phyloP scores from a whole-genome alignment of 1,284 basidiomycete genomes.

The Cryptococcus wingfieldii region DNA sequence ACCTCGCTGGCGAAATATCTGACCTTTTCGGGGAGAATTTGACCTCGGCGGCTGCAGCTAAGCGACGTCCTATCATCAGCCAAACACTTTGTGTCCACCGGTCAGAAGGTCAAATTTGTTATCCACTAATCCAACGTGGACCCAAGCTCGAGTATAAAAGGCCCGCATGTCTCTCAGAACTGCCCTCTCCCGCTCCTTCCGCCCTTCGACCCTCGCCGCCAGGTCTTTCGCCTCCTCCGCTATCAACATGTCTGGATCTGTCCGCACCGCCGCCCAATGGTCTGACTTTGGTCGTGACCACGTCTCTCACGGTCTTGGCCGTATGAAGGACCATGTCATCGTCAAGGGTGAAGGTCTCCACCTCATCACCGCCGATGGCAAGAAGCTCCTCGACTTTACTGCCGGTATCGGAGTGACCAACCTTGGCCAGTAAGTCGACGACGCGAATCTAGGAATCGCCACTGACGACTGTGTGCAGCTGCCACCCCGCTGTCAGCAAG shows the following conservation, averaged over 20 bases:
- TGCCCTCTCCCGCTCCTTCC: not conserved
- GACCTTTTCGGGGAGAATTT: conserved; percentile 1
- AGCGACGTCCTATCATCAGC: not conserved
- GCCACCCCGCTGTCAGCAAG: conserved; percentile 76
- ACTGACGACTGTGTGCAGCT: conserved; percentile 39
- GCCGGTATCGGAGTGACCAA: conserved; percentile 60
- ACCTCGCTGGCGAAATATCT: not conserved
- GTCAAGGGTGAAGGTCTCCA: conserved; percentile 72
- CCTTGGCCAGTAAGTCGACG: conserved; percentile 33
- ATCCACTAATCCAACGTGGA: not conserved
- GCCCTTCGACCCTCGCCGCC: not conserved
- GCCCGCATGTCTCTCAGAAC: not conserved
- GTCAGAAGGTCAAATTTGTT: not conserved
- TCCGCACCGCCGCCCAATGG: conserved; percentile 23
- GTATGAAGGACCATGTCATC: conserved; percentile 60
- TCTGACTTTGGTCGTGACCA: conserved; percentile 36
- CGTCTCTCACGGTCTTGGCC: conserved; percentile 38
- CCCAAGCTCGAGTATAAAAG: not conserved
- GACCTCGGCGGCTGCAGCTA: not conserved
- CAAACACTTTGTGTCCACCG: not conserved
- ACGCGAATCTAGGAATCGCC: not conserved
- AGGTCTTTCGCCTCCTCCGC: not conserved
- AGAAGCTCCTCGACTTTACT: conserved; percentile 73
- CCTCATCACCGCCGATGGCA: conserved; percentile 60
- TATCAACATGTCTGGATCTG: conserved; percentile 22